phyloP scores from a whole-genome alignment of 2,329 filamentous ascomycete genomes.

The Fusarium protoensiforme region DNA sequence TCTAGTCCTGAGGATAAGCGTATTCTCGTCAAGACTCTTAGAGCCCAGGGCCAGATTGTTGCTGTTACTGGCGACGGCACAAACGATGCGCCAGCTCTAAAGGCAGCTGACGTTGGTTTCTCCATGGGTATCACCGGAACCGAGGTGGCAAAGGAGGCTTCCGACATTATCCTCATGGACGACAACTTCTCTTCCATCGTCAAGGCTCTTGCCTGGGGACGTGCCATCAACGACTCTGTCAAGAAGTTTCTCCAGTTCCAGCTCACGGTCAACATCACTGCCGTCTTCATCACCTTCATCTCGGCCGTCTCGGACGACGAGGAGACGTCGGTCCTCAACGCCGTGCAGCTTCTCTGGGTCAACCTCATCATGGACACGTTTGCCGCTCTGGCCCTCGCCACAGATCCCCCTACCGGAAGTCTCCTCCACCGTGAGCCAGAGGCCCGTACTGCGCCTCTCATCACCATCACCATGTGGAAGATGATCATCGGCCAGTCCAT shows the following conservation, averaged over 20 bases:
- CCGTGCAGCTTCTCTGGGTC: constrained; percentile 75
- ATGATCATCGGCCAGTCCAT: constrained; percentile 72
- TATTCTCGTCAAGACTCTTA: constrained; percentile 71
- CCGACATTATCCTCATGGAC: constrained; percentile 73
- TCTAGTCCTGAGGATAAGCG: constrained; percentile 78
- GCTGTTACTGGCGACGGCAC: constrained; percentile 75
- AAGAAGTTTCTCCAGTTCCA: constrained; percentile 77
- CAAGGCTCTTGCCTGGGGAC: constrained; percentile 74
- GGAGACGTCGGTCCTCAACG: constrained; percentile 71
- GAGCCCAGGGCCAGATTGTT: constrained; percentile 73
- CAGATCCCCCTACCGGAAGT: constrained; percentile 68
- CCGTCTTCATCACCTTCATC: constrained; percentile 72
- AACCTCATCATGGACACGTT: constrained; percentile 78
- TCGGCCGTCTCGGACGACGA: constrained; percentile 65
- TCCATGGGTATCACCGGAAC: constrained; percentile 76
- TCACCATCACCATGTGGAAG: constrained; percentile 77
- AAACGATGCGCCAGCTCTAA: constrained; percentile 73
- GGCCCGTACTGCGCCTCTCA: constrained; percentile 75
- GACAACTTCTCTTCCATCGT: constrained; percentile 75
- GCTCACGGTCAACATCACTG: constrained; percentile 77
- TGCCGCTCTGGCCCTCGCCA: constrained; percentile 71
- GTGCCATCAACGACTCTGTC: constrained; percentile 74
- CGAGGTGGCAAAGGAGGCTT: constrained; percentile 73
- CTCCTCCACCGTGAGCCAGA: constrained; percentile 65
- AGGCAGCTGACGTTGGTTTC: constrained; percentile 74